phyloP scores from a whole-genome alignment of 208 protist species.

The Phytomonas francai region DNA sequence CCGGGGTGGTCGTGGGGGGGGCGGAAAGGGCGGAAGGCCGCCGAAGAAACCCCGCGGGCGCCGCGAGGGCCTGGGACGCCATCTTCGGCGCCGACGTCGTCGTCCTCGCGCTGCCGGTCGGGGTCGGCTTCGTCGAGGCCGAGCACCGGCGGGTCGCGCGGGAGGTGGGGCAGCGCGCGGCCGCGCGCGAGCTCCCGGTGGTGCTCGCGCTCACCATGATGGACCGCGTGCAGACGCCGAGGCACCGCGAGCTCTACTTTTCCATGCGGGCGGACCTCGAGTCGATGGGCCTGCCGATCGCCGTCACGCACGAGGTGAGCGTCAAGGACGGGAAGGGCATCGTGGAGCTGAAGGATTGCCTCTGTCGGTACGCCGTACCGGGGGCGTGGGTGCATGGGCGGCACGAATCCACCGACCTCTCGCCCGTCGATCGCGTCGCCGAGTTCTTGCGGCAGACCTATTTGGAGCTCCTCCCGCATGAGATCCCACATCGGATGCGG shows the following conservation, averaged over 20 bases:
- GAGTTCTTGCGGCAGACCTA: conserved; percentile 80
- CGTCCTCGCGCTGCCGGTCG: conserved; percentile 65
- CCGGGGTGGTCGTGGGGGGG: conserved; percentile 41
- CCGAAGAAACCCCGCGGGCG: conserved; percentile 36
- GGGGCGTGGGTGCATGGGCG: conserved; percentile 67
- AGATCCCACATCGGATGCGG: conserved; percentile 78
- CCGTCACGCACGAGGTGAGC: conserved; percentile 65
- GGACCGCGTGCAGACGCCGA: conserved; percentile 81
- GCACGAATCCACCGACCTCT: conserved; percentile 60
- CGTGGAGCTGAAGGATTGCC: conserved; percentile 83
- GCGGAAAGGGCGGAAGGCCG: conserved; percentile 37
- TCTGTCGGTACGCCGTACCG: conserved; percentile 66
- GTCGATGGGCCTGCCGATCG: conserved; percentile 55
- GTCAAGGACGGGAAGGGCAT: conserved; percentile 78
- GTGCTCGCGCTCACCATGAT: conserved; percentile 85
- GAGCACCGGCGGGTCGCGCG: conserved; percentile 66
- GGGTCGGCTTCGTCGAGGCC: conserved; percentile 78
- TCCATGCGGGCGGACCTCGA: conserved; percentile 82
- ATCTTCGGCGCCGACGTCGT: conserved; percentile 75
- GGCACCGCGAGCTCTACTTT: conserved; percentile 84
- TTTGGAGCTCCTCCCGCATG: conserved; percentile 79
- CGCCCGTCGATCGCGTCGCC: conserved; percentile 57
- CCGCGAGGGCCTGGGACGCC: conserved; percentile 75
- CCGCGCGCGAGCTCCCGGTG: conserved; percentile 66
- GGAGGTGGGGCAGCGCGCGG: conserved; percentile 66